Conservation (phyloP, 257 asterid genomes). For the Forsythia suspensa region DNA sequence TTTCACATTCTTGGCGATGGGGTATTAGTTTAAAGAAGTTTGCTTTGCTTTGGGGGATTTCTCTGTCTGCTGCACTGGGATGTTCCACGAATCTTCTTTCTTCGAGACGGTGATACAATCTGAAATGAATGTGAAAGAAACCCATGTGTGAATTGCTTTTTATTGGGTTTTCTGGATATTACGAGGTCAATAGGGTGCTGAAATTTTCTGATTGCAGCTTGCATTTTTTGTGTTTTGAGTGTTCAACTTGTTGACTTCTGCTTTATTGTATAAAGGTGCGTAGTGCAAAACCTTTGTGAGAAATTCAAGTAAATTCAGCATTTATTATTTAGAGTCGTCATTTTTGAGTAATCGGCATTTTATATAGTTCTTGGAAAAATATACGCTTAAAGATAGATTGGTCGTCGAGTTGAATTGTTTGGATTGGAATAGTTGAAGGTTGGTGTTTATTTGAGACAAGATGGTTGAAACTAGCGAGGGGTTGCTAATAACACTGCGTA, state of each 20-base stretch:
- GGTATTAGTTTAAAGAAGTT: conserved; percentile 32
- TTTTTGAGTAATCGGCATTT: conserved; percentile 12
- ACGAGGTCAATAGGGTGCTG: not conserved
- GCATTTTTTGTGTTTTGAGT: conserved; percentile 21
- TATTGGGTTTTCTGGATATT: not conserved
- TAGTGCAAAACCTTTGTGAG: conserved; percentile 9
- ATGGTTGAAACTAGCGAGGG: conserved; percentile 56
- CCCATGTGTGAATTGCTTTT: conserved; percentile 24
- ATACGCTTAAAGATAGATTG: conserved; percentile 8
- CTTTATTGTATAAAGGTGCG: conserved; percentile 1
- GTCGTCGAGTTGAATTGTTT: conserved; percentile 6
- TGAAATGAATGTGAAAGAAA: conserved; percentile 22
- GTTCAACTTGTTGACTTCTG: conserved; percentile 27
- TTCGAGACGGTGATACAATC: conserved; percentile 23
- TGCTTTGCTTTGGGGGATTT: conserved; percentile 31
- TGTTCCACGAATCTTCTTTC: not conserved
- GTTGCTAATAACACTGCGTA: conserved; percentile 27
- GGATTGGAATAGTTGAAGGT: conserved; percentile 18
- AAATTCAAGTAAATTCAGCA: conserved; percentile 11
- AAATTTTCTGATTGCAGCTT: conserved; percentile 16
- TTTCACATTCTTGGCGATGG: conserved; percentile 24
- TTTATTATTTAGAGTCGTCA: not conserved
- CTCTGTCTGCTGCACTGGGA: conserved; percentile 26
- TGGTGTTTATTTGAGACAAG: conserved; percentile 19
- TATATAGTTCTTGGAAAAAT: conserved; percentile 11